Percentiles rank a stretch among this genome's conserved stretches.
Conservation (phyloP, 2,329 filamentous ascomycete genomes). For the Penicillium sumatraense region DNA sequence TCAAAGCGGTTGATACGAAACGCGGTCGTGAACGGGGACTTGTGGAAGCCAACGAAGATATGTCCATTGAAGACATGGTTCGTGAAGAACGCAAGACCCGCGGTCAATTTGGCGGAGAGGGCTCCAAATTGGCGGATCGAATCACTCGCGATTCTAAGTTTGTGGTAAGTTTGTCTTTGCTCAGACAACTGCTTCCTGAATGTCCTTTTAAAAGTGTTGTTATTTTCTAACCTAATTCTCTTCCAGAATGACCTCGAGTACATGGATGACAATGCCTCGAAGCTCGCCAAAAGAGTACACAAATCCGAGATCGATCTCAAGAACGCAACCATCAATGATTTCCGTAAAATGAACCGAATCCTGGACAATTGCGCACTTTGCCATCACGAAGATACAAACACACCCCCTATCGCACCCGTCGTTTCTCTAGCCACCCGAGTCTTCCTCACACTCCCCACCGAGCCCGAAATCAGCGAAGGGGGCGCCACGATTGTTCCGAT, state of each 20-base stretch:
- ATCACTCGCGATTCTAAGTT: slow-evolving; percentile 94
- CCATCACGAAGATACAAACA: slow-evolving; percentile 81
- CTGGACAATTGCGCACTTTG: slow-evolving; percentile 89
- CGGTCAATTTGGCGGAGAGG: slow-evolving; percentile 77
- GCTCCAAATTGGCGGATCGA: slow-evolving; percentile 80
- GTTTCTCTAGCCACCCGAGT: slow-evolving; percentile 84
- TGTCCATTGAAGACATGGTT: slow-evolving; percentile 97
- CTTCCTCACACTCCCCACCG: slow-evolving; percentile 85
- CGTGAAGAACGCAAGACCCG: slow-evolving; percentile 87
- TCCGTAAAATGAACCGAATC: slow-evolving; percentile 84
- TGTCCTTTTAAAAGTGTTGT: background rate
- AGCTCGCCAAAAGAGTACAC: slow-evolving; percentile 83
- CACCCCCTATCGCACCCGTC: slow-evolving; percentile 80
- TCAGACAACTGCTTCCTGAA: too few species aligned
- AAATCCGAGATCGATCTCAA: slow-evolving; percentile 87
- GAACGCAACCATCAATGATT: slow-evolving; percentile 83
- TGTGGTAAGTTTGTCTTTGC: slow-evolving; percentile 55
- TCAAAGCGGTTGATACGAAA: slow-evolving; percentile 76
- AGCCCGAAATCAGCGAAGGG: slow-evolving; percentile 82
- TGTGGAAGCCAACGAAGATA: slow-evolving; percentile 90
- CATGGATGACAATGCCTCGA: slow-evolving; percentile 93
- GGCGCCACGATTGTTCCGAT: slow-evolving; percentile 88
- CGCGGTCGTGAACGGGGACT: slow-evolving; percentile 82
- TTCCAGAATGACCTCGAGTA: slow-evolving; percentile 84
- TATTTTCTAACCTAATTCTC: slow-evolving; percentile 17